Evolutionary conservation across 202 grass and related monocot species (phyloP).

Genomic region (Digitaria exilis): DNA sequence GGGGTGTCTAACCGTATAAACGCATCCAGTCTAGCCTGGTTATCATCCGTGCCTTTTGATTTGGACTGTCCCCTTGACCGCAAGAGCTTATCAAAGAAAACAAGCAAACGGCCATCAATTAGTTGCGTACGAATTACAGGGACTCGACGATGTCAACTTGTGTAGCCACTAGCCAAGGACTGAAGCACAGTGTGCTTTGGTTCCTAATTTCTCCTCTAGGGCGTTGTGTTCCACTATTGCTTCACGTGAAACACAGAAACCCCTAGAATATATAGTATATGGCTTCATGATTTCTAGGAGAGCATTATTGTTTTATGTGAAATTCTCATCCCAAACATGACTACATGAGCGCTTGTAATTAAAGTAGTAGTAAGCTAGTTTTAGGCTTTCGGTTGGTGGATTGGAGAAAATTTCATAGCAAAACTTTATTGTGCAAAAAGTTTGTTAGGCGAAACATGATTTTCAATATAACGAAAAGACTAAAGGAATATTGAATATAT

Average conservation of each 20-base stretch:
- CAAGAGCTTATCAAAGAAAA: constrained; percentile 28
- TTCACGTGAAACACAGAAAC: neutral
- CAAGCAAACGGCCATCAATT: constrained; percentile 11
- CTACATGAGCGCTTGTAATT: neutral
- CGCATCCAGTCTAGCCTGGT: neutral
- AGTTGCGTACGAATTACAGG: neutral
- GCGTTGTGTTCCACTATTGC: neutral
- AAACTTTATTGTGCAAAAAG: no score
- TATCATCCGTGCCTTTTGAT: constrained; percentile 1
- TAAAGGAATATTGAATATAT: no score
- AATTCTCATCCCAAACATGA: neutral
- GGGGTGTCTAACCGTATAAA: no score
- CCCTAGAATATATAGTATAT: neutral
- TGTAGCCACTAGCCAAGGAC: neutral
- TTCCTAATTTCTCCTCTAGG: neutral
- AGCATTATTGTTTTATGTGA: neutral
- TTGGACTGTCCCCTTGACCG: constrained; percentile 9
- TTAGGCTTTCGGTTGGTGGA: neutral
- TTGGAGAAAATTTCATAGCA: no score
- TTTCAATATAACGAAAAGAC: no score
- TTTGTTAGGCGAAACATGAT: no score
- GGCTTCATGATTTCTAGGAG: neutral
- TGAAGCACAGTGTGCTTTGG: neutral
- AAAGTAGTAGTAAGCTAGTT: neutral
- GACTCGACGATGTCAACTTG: neutral